Base-by-base conservation (phyloP, 2,329 filamentous ascomycete species). In the Aspergillus sp. region DNA sequence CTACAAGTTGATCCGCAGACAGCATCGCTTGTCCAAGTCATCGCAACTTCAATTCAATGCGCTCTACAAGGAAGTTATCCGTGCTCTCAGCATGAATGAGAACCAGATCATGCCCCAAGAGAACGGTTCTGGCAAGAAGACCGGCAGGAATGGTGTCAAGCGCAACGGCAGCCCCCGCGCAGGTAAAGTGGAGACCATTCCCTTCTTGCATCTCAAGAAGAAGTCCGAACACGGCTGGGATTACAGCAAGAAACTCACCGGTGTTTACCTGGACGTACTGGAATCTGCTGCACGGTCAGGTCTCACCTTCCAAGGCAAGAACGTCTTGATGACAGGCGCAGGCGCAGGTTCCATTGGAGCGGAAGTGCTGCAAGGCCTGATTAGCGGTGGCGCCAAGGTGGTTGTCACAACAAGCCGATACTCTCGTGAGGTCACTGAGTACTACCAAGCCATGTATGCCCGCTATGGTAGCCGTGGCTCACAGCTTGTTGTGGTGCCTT, bases 391-490 rank as follows among this genome's bases (percentile, higher is more conserved):
- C 74, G 95, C 95, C 67, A 96, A 95, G 82, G 96, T 99, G 42
- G 83, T 98, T 55, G 96, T 99, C 61, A 99, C 95, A 13, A 99
- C 95, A 17, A 96, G 91, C 73, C 89, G 95, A 68, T 99, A 95
- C 83, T 99, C 95, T 15, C 91, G 92, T 49, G 90, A 97, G 77
- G 95, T 99, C 59, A 99, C 95, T 5, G 95, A 99, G 81, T 99
- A 98, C 82, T 99, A 99, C 81, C 95, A 99, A 80, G 88, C 92
- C 59, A 98, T 99, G 90, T 99, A 99, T 78, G 90, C 93, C 64
- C 90, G 93, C 62, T 96, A 90, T 71, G 95, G 95, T 71, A 91
- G 92, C 62, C 90, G 92, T 66, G 95, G 95, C 66, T 98, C 95
- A 60, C 93, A 98, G 80, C 89, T 99, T 58, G 92, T 99, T 42